Evolutionary conservation across 148 eudicot genomes (phyloP).

Genomic region (Silene uniflora): DNA sequence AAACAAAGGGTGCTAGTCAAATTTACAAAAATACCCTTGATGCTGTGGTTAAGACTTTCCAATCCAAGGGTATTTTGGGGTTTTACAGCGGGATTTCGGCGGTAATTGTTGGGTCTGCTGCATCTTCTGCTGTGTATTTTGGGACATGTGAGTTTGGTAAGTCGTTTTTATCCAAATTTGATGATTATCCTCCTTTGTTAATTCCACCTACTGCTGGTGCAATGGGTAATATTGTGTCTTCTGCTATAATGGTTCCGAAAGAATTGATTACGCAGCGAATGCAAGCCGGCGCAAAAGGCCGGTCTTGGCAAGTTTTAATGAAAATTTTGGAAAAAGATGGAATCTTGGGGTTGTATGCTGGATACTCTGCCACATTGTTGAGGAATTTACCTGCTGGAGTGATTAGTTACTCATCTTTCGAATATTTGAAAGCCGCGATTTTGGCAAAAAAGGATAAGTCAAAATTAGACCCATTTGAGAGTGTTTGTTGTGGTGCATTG

Average conservation of each 20-base stretch:
- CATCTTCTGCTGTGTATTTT: conserved; percentile 79
- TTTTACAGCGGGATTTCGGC: conserved; percentile 88
- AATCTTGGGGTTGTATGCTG: conserved; percentile 73
- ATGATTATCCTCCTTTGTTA: conserved; percentile 46
- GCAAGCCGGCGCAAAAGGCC: conserved; percentile 91
- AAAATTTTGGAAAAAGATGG: conserved; percentile 75
- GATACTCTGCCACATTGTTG: conserved; percentile 83
- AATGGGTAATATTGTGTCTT: conserved; percentile 85
- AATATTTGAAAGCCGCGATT: conserved; percentile 81
- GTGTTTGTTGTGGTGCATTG: conserved; percentile 82
- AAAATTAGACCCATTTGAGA: conserved; percentile 66
- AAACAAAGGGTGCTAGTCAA: conserved; percentile 72
- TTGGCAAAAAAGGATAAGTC: conserved; percentile 35
- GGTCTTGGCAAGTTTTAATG: conserved; percentile 80
- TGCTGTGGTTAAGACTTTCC: conserved; percentile 65
- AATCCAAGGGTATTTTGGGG: conserved; percentile 62
- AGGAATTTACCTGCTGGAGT: conserved; percentile 94
- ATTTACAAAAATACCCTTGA: conserved; percentile 69
- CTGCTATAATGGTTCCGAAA: conserved; percentile 92
- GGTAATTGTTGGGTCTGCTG: conserved; percentile 74
- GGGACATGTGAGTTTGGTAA: conserved; percentile 95
- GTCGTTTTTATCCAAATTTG: conserved; percentile 58
- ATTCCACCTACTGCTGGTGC: conserved; percentile 89
- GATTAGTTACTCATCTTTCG: conserved; percentile 86
- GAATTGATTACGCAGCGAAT: conserved; percentile 77